Base-by-base conservation (phyloP, 2,329 filamentous ascomycete species). In the Colletotrichum liriopes region DNA sequence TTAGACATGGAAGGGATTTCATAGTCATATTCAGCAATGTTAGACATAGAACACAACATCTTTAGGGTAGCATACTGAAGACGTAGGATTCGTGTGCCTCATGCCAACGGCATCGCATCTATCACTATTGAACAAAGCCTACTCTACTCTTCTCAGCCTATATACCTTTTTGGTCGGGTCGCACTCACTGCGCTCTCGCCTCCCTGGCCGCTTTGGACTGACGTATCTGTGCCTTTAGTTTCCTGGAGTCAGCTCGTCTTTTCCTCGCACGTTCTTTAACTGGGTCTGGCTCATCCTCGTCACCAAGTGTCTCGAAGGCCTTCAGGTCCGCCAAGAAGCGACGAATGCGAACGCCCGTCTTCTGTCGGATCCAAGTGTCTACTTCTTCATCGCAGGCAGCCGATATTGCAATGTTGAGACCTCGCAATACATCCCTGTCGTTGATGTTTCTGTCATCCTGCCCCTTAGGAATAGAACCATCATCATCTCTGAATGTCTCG, bases 331-430 rank as follows among this genome's bases (percentile, higher is more conserved):
- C 87, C 20, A 91, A 77, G 72, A 91, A 89, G 8, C 84, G 84
- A 43, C 89, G 84, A 56, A 90, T 84, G 18, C 86, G 81, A 32
- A 89, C 76, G 0, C 89, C 89, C 0, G 87, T 90, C 72, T 84
- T 84, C 29, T 85, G 80, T 37, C 84, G 81, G 65, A 91, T 86
- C 77, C 86, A 86, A 0, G 83, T 82, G 76, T 91, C 88, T 2
- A 90, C 83, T 45, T 84, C 80, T 67, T 88, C 84, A 67, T 90
- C 86, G 61, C 88, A 89, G 5, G 88, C 88, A 14, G 89, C 89
- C 6, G 86, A 86, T 39, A 87, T 84, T 6, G 88, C 88, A 49
- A 90, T 84, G 71, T 87, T 86, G 14, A 91, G 79, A 0, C 89
- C 89, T 62, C 84, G 82, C 60, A 90, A 82, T 3, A 91, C 85